Evolutionary conservation across 805 yeast genomes (phyloP).

Genomic region (Candida berthetii): DNA sequence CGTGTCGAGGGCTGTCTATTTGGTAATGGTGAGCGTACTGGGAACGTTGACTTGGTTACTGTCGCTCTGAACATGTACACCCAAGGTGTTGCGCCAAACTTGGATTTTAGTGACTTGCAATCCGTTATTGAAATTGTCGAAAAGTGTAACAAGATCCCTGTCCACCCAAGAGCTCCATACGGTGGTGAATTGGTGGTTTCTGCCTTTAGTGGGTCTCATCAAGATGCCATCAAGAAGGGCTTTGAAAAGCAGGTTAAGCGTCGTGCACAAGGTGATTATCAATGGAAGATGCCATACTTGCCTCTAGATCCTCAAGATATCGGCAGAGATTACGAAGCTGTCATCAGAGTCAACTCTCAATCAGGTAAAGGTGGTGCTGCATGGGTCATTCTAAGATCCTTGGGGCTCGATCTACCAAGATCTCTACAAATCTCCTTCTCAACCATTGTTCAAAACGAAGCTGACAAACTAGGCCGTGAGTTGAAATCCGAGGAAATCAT

Average conservation of each 20-base stretch:
- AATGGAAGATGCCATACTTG: slow-evolving; percentile 70
- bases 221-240: slow-evolving; percentile 67
- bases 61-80: slow-evolving; percentile 75
- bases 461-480: slow-evolving; percentile 66
- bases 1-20: slow-evolving; percentile 80
- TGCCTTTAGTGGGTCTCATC: slow-evolving; percentile 74
- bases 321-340: slow-evolving; percentile 78
- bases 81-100: slow-evolving; percentile 65
- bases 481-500: slow-evolving; percentile 62
- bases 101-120: slow-evolving; percentile 67
- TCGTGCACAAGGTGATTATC: slow-evolving; percentile 38
- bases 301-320: slow-evolving; percentile 80
- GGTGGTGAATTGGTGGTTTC: slow-evolving; percentile 75
- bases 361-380: slow-evolving; percentile 90
- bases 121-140: slow-evolving; percentile 64
- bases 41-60: slow-evolving; percentile 74
- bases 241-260: slow-evolving; percentile 48
- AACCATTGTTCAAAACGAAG: slow-evolving; percentile 52
- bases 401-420: slow-evolving; percentile 73
- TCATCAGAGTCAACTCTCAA: slow-evolving; percentile 78
- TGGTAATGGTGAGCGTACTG: slow-evolving; percentile 84
- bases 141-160: slow-evolving; percentile 72
- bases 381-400: slow-evolving; percentile 66
- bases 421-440: slow-evolving; percentile 65
- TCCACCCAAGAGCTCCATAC: slow-evolving; percentile 72